Evolutionary conservation across 768 basidiomycete species (phyloP).

Genomic region (Termitomyces sp.): DNA sequence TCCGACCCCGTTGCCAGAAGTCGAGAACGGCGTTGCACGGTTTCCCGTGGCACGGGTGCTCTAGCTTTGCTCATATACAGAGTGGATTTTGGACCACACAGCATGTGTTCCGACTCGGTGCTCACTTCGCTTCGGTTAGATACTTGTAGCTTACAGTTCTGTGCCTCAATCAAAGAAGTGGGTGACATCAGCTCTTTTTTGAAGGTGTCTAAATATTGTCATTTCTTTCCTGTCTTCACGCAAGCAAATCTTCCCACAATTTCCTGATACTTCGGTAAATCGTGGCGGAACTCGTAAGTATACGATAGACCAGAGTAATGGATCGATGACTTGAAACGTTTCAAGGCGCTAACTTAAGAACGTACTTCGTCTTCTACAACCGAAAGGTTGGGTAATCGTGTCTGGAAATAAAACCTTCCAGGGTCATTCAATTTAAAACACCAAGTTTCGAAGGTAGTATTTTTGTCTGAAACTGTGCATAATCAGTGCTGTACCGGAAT

Average conservation of each 20-base stretch:
- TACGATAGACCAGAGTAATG: neutral
- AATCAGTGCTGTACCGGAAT: too few species aligned
- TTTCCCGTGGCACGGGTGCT: neutral
- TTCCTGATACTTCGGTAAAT: neutral
- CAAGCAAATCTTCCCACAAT: too few species aligned
- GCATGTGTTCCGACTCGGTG: neutral
- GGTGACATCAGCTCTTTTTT: neutral
- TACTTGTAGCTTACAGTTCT: neutral
- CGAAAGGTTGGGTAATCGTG: neutral
- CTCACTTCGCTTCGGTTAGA: neutral
- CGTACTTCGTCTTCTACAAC: neutral
- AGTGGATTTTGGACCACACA: neutral
- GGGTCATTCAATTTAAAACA: neutral
- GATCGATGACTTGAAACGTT: neutral
- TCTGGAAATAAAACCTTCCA: neutral
- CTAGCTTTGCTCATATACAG: neutral
- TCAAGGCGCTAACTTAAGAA: neutral
- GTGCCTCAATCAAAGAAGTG: neutral
- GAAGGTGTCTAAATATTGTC: neutral
- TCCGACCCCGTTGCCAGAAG: neutral
- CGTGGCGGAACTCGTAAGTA: neutral
- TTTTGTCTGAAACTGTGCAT: too few species aligned
- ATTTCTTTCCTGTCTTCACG: neutral
- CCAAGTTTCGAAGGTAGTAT: neutral
- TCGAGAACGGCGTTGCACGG: neutral